phyloP scores from a whole-genome alignment of 345 rosid species.

The Corchorus capsularis region DNA sequence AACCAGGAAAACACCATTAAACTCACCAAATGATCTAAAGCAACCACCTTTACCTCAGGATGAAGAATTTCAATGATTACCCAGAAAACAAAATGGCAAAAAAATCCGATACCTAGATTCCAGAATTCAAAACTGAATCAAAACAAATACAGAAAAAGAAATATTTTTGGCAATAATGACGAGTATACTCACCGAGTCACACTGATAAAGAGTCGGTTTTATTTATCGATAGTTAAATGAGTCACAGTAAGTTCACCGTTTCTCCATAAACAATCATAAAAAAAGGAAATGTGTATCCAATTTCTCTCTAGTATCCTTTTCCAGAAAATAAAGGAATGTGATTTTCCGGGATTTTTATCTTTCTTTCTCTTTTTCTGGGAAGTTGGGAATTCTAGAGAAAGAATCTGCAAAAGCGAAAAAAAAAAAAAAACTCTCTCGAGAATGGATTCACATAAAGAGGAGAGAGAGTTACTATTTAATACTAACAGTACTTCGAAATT shows the following conservation, averaged over 20 bases:
- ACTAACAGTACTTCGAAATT: background rate
- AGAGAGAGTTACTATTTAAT: background rate
- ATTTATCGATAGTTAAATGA: background rate
- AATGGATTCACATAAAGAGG: constrained; percentile 22
- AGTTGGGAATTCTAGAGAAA: constrained; percentile 28
- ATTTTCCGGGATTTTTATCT: constrained; percentile 15
- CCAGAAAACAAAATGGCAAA: constrained; percentile 28
- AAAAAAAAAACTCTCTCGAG: constrained; percentile 16
- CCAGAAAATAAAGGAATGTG: constrained; percentile 17
- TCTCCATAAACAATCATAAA: background rate
- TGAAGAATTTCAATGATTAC: background rate
- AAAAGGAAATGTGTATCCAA: background rate
- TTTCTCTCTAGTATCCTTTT: constrained; percentile 12
- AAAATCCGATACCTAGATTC: constrained; percentile 30
- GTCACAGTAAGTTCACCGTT: constrained; percentile 16
- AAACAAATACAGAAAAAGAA: constrained; percentile 24
- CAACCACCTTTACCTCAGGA: constrained; percentile 25
- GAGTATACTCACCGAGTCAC: constrained; percentile 40
- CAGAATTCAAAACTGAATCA: constrained; percentile 25
- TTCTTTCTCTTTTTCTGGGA: background rate
- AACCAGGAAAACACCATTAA: constrained; percentile 20
- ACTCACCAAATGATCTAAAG: constrained; percentile 26
- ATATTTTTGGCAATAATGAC: constrained; percentile 20
- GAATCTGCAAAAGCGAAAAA: constrained; percentile 13
- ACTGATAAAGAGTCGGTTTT: constrained; percentile 1